phyloP scores from a whole-genome alignment of 306 rosid genomes.

The Gillenia trifoliata region DNA sequence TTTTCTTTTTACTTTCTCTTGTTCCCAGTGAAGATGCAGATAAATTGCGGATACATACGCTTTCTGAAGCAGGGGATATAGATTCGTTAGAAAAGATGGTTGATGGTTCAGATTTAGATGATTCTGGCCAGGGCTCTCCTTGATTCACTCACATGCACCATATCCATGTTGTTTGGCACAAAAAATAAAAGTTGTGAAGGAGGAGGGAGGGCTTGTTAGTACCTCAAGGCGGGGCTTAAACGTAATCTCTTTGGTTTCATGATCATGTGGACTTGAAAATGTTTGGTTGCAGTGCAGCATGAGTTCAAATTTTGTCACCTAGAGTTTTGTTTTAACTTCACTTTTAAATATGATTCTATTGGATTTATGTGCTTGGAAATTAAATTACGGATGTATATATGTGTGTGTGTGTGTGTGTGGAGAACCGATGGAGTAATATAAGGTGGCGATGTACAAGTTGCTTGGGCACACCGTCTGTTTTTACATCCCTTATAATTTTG shows the following conservation, averaged over 20 bases:
- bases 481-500: no score
- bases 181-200: background rate
- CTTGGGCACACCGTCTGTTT: background rate
- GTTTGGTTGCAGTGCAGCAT: constrained; percentile 13
- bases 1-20: constrained; percentile 4
- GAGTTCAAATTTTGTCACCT: background rate
- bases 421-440: background rate
- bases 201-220: background rate
- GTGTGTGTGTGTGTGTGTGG: no score
- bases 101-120: constrained; percentile 61
- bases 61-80: constrained; percentile 72
- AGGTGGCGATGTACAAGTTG: background rate
- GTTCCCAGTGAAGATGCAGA: constrained; percentile 78
- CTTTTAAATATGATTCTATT: background rate
- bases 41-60: constrained; percentile 64
- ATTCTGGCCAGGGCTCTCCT: constrained; percentile 32
- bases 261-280: constrained; percentile 13
- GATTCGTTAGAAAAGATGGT: constrained; percentile 79
- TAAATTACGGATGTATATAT: background rate
- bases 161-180: background rate
- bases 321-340: background rate
- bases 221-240: background rate
- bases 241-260: background rate
- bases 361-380: background rate
- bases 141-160: constrained; percentile 20